Evolutionary conservation across 495 filamentous ascomycete genomes (phyloP).

Genomic region (Penicillium paradoxum): DNA sequence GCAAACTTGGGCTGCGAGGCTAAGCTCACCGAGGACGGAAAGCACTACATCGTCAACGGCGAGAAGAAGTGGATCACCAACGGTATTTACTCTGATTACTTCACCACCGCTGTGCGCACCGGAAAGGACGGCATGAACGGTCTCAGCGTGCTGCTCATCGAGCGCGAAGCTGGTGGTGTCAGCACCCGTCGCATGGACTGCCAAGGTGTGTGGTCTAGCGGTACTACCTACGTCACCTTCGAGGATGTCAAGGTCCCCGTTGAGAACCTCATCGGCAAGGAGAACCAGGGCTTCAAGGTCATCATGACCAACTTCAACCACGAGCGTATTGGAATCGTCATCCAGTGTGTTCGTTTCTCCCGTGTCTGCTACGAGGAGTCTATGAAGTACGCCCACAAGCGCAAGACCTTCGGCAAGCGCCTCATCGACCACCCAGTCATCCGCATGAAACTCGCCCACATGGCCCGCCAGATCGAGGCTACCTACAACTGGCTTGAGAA

Average conservation of each 20-base stretch:
- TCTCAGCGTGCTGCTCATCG: constrained; percentile 82
- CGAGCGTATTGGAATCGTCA: constrained; percentile 96
- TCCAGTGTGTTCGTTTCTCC: constrained; percentile 91
- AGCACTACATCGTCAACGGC: constrained; percentile 98
- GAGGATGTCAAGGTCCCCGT: constrained; percentile 98
- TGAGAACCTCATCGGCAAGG: constrained; percentile 94
- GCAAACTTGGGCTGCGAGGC: constrained; percentile 94
- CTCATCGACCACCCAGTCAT: constrained; percentile 97
- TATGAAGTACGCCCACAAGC: constrained; percentile 95
- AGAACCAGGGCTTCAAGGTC: constrained; percentile 97
- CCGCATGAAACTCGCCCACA: constrained; percentile 93
- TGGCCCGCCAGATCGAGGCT: constrained; percentile 96
- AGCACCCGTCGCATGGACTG: constrained; percentile 95
- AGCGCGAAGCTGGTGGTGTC: constrained; percentile 73
- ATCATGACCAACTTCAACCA: constrained; percentile 99
- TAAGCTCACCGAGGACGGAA: constrained; percentile 86
- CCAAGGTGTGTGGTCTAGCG: constrained; percentile 91
- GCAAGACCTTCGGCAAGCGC: constrained; percentile 89
- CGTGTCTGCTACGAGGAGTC: constrained; percentile 97
- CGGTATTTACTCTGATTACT: constrained; percentile 94
- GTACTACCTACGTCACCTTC: constrained; percentile 95
- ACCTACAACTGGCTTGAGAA: constrained; percentile 98
- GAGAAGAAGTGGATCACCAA: constrained; percentile 99
- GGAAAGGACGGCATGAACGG: constrained; percentile 84
- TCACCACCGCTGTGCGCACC: constrained; percentile 93